phyloP scores from a whole-genome alignment of 2,329 filamentous ascomycete species.

The Cladosporium oxysporum region DNA sequence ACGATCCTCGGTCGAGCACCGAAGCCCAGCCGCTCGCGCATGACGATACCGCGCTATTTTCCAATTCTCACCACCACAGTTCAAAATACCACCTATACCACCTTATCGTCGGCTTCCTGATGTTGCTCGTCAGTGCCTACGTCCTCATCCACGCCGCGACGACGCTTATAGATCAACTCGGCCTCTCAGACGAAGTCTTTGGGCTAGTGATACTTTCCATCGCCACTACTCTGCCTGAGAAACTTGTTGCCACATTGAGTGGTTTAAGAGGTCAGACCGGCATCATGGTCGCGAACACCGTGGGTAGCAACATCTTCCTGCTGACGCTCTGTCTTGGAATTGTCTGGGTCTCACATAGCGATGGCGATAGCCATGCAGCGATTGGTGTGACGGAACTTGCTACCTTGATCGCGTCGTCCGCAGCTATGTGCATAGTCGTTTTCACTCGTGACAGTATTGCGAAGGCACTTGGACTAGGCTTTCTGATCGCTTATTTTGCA shows the following conservation, averaged over 20 bases:
- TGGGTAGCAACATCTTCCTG: conserved; percentile 58
- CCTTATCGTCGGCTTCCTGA: conserved; percentile 48
- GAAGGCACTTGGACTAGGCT: conserved; percentile 29
- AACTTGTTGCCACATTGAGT: conserved; percentile 53
- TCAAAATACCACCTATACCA: conserved; percentile 44
- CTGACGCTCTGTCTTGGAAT: conserved; percentile 53
- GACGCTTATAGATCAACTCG: conserved; percentile 44
- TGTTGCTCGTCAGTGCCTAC: conserved; percentile 51
- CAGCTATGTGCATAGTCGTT: conserved; percentile 25
- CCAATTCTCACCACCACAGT: conserved; percentile 8
- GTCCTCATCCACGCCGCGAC: conserved; percentile 50
- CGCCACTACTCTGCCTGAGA: conserved; percentile 57
- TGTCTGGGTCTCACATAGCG: conserved; percentile 27
- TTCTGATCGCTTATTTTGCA: conserved; percentile 37
- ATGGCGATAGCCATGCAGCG: conserved; percentile 19
- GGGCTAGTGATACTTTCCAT: conserved; percentile 53
- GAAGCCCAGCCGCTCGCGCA: neutral
- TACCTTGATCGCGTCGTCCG: conserved; percentile 28
- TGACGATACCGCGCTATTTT: neutral
- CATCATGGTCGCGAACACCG: conserved; percentile 56
- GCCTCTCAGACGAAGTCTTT: conserved; percentile 50
- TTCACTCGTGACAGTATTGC: conserved; percentile 24
- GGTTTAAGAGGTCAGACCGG: conserved; percentile 50
- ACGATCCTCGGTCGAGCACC: neutral
- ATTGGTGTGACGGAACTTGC: conserved; percentile 25